phyloP scores from a whole-genome alignment of 1,284 basidiomycete genomes.

The Ganoderma leucocontextum region DNA sequence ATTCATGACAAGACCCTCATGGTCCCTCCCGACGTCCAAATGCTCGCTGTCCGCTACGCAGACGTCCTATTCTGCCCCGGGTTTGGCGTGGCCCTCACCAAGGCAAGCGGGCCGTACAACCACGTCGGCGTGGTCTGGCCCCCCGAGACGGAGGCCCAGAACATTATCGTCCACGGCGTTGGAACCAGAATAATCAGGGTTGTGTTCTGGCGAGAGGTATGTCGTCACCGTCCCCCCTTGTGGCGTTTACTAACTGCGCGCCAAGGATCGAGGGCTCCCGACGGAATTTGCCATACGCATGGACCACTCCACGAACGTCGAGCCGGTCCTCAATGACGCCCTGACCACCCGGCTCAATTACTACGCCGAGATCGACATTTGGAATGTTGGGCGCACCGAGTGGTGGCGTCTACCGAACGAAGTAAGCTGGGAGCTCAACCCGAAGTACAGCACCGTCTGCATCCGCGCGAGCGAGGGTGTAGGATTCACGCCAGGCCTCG shows the following conservation, averaged over 20 bases:
- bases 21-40: neutral
- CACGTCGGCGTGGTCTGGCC: neutral
- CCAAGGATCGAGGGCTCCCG: neutral
- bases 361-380: neutral
- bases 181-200: neutral
- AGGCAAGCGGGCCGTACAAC: neutral
- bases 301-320: neutral
- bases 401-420: neutral
- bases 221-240: neutral
- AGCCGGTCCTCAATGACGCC: neutral
- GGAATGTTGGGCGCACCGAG: neutral
- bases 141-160: neutral
- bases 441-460: neutral
- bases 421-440: neutral
- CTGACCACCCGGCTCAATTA: neutral
- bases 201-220: neutral
- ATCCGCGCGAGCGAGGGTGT: neutral
- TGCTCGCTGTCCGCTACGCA: neutral
- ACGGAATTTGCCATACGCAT: neutral
- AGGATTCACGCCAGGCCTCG: neutral
- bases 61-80: neutral
- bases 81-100: neutral
- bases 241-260: no score
- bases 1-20: neutral
- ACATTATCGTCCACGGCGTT: neutral